Evolutionary conservation across 192 early-diverging fungal genomes (phyloP).

Genomic region (Coemansia biformis): DNA sequence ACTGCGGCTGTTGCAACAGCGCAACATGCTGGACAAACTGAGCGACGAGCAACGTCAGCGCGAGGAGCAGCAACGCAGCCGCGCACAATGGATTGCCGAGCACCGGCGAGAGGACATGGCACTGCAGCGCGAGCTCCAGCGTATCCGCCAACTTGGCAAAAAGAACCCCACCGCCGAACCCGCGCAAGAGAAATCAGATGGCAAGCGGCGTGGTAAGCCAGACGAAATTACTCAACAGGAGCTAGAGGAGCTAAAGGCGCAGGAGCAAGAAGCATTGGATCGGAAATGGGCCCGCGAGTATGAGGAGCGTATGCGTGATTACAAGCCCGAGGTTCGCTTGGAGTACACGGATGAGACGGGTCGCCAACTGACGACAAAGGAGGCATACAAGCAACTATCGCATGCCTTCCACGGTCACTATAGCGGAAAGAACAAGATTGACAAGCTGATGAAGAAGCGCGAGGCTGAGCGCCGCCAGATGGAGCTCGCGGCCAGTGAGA

Average conservation of each 20-base stretch:
- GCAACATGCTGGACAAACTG: slow-evolving; percentile 64
- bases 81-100: slow-evolving; percentile 66
- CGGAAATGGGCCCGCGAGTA: slow-evolving; percentile 63
- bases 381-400: slow-evolving; percentile 85
- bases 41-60: slow-evolving; percentile 62
- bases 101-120: slow-evolving; percentile 57
- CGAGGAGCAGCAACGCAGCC: slow-evolving; percentile 50
- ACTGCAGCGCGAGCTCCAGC: slow-evolving; percentile 58
- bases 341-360: slow-evolving; percentile 91
- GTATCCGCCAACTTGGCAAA: slow-evolving; percentile 59
- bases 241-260: slow-evolving; percentile 34
- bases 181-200: background rate
- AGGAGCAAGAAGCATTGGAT: slow-evolving; percentile 51
- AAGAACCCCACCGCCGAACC: no score
- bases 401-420: slow-evolving; percentile 96
- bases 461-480: slow-evolving; percentile 75
- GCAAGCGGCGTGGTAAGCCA: slow-evolving; percentile 36
- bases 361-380: slow-evolving; percentile 72
- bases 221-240: slow-evolving; percentile 34
- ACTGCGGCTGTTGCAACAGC: slow-evolving; percentile 70
- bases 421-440: slow-evolving; percentile 91
- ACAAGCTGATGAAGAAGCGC: slow-evolving; percentile 76
- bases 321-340: slow-evolving; percentile 84
- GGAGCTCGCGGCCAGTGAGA: slow-evolving; percentile 67
- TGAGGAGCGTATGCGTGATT: slow-evolving; percentile 82